Evolutionary conservation across 2,329 filamentous ascomycete genomes (phyloP), one percentile per base, ranked within the genome.

Genomic region (Arthrobotrys entomopaga): DNA sequence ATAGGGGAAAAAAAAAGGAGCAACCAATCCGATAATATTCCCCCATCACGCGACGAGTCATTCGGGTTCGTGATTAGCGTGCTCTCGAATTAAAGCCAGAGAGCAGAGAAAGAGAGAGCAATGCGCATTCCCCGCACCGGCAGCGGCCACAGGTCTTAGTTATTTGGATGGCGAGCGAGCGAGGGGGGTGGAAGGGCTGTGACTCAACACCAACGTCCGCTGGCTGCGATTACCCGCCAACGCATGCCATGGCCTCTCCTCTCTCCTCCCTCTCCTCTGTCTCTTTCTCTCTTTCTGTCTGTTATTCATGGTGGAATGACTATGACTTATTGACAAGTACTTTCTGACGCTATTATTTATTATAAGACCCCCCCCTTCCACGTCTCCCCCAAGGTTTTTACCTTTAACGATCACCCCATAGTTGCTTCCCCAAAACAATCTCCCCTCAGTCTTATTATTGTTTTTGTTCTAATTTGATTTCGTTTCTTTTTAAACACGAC

Each of bases 41-140:
- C n/a, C 42, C 22, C 22, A 59, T 59, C 56, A 59, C 56, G 56
- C 56, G 65, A 69, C 65, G 65, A 69, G 65, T 69, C 65, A 69
- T 69, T 69, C 64, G 42, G 29, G 29, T 34, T 34, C 29, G 29
- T 34, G 29, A 34, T 34, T 34, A 34, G 29, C 29, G 29, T 34
- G 29, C 29, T 34, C 42, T 40, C 34, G 13, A 7, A 40, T 40
- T 13, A 7, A 13, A 13, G 34, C 34, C 34, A 40, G 34, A 40
- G 7, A 40, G n/a, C n/a, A n/a, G n/a, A n/a, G n/a, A 40, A 13
- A 46, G 4, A 7, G 5, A 46, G 16, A 19, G 6, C 42, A 46
- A 40, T 16, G 11, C 34, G 24, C 52, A 56, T 56, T 56, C 52
- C 52, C 52, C 52, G 52, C 52, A 56, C 52, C 52, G 52, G 52